Base-by-base conservation (phyloP, 768 basidiomycete species). In the Amanita phalloides region DNA sequence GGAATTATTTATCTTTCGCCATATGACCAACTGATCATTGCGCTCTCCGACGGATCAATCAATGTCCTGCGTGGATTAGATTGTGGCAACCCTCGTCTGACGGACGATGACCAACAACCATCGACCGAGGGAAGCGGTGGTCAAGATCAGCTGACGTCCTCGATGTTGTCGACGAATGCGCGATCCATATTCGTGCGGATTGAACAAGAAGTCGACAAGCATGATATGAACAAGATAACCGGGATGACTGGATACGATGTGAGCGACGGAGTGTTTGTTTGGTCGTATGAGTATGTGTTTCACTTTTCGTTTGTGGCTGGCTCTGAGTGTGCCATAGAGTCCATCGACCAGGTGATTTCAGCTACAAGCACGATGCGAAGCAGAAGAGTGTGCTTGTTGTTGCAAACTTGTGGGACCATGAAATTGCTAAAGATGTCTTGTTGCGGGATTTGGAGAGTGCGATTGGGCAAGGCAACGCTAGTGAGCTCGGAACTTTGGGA, bases 311-410 rank as follows among this genome's bases (percentile, higher is more conserved):
- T 13, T 8, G 54, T 53, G 33, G 33, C 8, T 10, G 1, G 33
- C 25, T 51, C 10, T 32, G 25, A 32, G 9, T 21, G 3, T 33
- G 26, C 4, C n/a, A 10, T 35, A 87, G 87, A 61, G 71, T 73
- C 11, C 66, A 71, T 36, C 73, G 77, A 43, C 84, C 84, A 0
- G 74, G 77, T 0, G 86, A 90, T 64, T 87, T 89, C 60, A 86
- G 82, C 64, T 90, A 90, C 69, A 87, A 84, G 55, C 81, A 86
- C 57, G 84, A 89, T 61, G 82, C 87, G 4, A 77, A 78, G 61
- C 79, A 79, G 44, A 72, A 64, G 46, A 75, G 68, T 49, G 71
- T 68, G 38, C 67, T 88, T 20, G 64, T 86, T 25, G 72, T 80
- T n/a, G 73, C 82, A 7, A 70, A 71, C 45, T 58, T 86, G 49